These are phyloP conservation scores for Cyberlindnera samutprakarnensis DNA, from an alignment of 805 yeast species.

Conservation along the genomic window DNA sequence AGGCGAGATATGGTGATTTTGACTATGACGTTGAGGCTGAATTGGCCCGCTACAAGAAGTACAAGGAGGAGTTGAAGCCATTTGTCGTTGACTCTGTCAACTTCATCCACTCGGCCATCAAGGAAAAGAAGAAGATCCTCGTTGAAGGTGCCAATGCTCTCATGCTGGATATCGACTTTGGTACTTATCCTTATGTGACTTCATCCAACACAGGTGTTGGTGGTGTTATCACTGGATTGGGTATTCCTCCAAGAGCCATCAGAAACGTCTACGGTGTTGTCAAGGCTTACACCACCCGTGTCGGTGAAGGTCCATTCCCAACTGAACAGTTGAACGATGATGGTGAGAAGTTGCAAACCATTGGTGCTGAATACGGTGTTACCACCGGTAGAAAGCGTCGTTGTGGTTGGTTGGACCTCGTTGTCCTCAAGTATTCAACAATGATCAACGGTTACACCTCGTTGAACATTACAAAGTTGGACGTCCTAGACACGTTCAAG, in stretches of 20 bases:
- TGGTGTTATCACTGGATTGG: constrained; percentile 95
- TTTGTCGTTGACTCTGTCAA: constrained; percentile 90
- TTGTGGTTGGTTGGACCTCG: constrained; percentile 98
- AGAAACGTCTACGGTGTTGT: constrained; percentile 89
- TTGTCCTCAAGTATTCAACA: constrained; percentile 86
- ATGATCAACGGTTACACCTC: constrained; percentile 92
- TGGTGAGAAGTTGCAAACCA: constrained; percentile 81
- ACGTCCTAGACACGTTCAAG: constrained; percentile 84
- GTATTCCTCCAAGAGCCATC: constrained; percentile 85
- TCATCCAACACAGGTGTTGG: constrained; percentile 96
- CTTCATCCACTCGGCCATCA: constrained; percentile 72
- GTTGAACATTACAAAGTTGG: constrained; percentile 91
- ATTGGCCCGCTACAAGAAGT: constrained; percentile 65
- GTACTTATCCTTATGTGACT: constrained; percentile 96
- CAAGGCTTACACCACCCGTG: constrained; percentile 97
- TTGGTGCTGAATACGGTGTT: constrained; percentile 96
- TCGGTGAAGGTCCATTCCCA: constrained; percentile 99
- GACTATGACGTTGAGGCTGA: constrained; percentile 82
- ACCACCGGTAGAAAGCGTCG: constrained; percentile 99
- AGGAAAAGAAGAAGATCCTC: constrained; percentile 73
- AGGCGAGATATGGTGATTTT: constrained; percentile 87
- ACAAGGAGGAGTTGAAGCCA: constrained; percentile 71
- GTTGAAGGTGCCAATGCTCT: constrained; percentile 98
- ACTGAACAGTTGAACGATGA: constrained; percentile 86
- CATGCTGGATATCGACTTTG: constrained; percentile 95